These are phyloP conservation scores for Globisporangium polare DNA, from an alignment of 352 stramenopile species.

Conservation along the genomic window DNA sequence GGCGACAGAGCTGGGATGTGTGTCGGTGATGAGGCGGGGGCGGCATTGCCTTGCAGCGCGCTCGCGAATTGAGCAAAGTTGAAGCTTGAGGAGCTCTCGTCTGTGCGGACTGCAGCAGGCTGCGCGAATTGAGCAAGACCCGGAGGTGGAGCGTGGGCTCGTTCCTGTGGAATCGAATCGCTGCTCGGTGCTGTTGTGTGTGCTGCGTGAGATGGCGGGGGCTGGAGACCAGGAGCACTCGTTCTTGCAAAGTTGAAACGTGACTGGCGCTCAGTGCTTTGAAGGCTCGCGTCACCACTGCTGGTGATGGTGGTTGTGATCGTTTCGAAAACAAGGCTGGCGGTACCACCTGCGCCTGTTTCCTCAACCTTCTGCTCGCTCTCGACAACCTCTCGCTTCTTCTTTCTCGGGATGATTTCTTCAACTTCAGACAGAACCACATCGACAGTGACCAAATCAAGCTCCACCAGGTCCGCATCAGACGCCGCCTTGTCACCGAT, in stretches of 20 bases:
- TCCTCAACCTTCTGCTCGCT: conserved; percentile 10
- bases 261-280: conserved; percentile 22
- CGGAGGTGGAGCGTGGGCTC: conserved; percentile 16
- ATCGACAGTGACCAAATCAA: conserved; percentile 42
- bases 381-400: conserved; percentile 13
- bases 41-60: conserved; percentile 26
- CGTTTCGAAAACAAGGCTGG: background rate
- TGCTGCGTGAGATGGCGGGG: conserved; percentile 9
- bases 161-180: background rate
- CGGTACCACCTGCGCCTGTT: background rate
- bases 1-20: conserved; percentile 7
- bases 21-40: background rate
- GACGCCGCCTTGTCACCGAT: conserved; percentile 27
- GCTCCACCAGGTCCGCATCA: conserved; percentile 49
- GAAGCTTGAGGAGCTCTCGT: conserved; percentile 20
- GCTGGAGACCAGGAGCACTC: background rate
- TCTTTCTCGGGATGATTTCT: conserved; percentile 46
- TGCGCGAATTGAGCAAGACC: conserved; percentile 19
- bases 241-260: conserved; percentile 58
- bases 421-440: conserved; percentile 55
- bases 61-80: conserved; percentile 48
- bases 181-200: background rate
- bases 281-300: conserved; percentile 10
- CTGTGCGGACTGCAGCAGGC: conserved; percentile 13
- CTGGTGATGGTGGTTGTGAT: conserved; percentile 14